Base-by-base conservation (phyloP, 2,329 filamentous ascomycete species). In the Raffaelea arxii region DNA sequence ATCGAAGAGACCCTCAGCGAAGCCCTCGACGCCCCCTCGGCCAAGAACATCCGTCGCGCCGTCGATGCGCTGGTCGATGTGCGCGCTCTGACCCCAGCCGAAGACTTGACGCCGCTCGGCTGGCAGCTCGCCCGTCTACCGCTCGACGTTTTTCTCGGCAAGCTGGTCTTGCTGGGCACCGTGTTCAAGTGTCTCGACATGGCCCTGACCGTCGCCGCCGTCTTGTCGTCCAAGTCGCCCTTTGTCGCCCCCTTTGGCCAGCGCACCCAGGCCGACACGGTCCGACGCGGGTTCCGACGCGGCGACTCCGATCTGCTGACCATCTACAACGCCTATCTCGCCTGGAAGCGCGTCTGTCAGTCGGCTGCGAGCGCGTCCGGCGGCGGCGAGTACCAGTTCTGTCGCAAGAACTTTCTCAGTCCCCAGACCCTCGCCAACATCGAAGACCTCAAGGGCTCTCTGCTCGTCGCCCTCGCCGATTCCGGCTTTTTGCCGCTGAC, bases 51-150 rank as follows among this genome's bases (percentile, higher is more conserved):
- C 41, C 83, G 88, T 22, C 80, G 91, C 30, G 91, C 92, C 1
- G 84, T 98, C 46, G 91, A 97, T 61, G 88, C 91, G 3, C 76
- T 98, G 5, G 79, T 97, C 38, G 92, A 98, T 59, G 92, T 96
- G 16, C 85, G 89, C 50, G 92, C 92, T 4, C 69, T 98, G 44
- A 96, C 90, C 0, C 63, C 77, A 11, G 67, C 71, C 3, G 92
- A 98, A 63, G 86, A 91, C 44, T 69, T 98, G 37, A 98, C 92
- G 0, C 79, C 88, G 1, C 72, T 98, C 16, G 92, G 92, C 4
- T 72, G 80, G 38, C 90, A 96, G 59, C 74, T 98, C 25, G 90
- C 92, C 2, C 85, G 88, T 51, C 65, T 98, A 7, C 92, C 92
- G 1, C 69, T 98, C 2, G 92, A 98, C 59, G 91, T 96, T 11